A percentile compares a stretch with the other conserved stretches of the same genome.
Evolutionary conservation across 345 rosid genomes (phyloP).

Genomic region (Eutrema yunnanense): DNA sequence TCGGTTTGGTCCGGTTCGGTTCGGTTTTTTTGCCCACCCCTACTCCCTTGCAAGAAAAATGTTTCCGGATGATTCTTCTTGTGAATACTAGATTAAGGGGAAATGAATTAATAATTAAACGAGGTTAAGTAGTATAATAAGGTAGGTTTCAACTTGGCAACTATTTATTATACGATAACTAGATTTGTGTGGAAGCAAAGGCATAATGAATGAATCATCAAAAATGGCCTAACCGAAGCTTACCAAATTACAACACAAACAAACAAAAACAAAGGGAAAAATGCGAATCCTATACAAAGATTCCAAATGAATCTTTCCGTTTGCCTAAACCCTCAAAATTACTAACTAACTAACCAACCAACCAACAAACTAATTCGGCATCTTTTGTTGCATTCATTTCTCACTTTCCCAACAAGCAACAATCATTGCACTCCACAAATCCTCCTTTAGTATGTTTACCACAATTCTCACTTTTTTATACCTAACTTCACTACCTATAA

Average conservation of each 20-base stretch:
- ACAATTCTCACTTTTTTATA: not conserved
- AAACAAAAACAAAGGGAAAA: not conserved
- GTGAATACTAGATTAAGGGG: not conserved
- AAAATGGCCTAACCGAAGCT: slow-evolving; percentile 8
- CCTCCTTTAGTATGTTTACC: not conserved
- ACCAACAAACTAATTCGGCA: slow-evolving; percentile 18
- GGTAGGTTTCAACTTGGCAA: not conserved
- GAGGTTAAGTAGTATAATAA: not conserved
- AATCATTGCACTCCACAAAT: slow-evolving; percentile 7
- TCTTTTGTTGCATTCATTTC: slow-evolving; percentile 16
- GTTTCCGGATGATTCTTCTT: not conserved
- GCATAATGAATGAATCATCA: slow-evolving; percentile 20
- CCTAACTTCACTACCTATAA: not conserved
- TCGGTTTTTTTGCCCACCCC: too few species aligned
- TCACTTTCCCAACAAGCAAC: slow-evolving; percentile 17
- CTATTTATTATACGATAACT: not conserved
- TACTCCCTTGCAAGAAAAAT: slow-evolving; percentile 6
- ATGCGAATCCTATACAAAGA: slow-evolving; percentile 22
- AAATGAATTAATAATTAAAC: not conserved
- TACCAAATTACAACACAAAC: not conserved
- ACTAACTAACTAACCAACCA: slow-evolving; percentile 15
- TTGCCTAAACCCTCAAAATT: slow-evolving; percentile 6
- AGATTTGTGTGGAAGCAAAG: slow-evolving; percentile 29
- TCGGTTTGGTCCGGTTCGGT: too few species aligned
- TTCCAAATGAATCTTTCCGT: slow-evolving; percentile 19